phyloP scores from a whole-genome alignment of 495 filamentous ascomycete genomes.

The Choiromyces venosus region DNA sequence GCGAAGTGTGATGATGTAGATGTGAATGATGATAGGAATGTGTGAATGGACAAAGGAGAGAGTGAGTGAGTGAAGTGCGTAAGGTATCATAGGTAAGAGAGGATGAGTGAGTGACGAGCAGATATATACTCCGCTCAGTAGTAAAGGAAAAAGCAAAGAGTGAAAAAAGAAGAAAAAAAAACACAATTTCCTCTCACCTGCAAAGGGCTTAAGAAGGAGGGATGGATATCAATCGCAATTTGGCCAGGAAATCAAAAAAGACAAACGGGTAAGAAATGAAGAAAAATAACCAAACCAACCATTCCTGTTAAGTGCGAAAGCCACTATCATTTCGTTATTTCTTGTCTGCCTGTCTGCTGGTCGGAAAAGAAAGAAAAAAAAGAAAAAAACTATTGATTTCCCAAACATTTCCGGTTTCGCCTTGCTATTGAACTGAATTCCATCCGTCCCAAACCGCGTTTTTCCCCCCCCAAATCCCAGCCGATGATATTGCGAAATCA shows the following conservation, averaged over 20 bases:
- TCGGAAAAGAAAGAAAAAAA: too few relatives aligned
- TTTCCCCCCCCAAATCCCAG: background rate
- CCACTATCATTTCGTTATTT: background rate
- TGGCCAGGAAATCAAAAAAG: background rate
- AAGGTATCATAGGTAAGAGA: background rate
- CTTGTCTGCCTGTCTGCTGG: background rate
- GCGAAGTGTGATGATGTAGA: background rate
- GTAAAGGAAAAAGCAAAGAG: background rate
- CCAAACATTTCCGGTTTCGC: background rate
- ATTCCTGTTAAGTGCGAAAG: background rate
- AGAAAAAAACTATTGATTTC: background rate
- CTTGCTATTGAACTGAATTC: background rate
- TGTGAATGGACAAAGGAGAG: background rate
- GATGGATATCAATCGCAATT: background rate
- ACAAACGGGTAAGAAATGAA: background rate
- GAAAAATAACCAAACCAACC: background rate
- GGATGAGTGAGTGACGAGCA: background rate
- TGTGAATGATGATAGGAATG: background rate
- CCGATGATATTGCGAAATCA: background rate
- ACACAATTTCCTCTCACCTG: background rate
- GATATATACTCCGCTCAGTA: background rate
- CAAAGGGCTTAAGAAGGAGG: too few relatives aligned
- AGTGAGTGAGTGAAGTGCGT: background rate
- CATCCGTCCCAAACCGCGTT: background rate
- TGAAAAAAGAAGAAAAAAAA: background rate